A percentile compares a stretch with the other conserved stretches of the same genome.
phyloP scores from a whole-genome alignment of 805 yeast genomes.

The Yarrowia sp. region DNA sequence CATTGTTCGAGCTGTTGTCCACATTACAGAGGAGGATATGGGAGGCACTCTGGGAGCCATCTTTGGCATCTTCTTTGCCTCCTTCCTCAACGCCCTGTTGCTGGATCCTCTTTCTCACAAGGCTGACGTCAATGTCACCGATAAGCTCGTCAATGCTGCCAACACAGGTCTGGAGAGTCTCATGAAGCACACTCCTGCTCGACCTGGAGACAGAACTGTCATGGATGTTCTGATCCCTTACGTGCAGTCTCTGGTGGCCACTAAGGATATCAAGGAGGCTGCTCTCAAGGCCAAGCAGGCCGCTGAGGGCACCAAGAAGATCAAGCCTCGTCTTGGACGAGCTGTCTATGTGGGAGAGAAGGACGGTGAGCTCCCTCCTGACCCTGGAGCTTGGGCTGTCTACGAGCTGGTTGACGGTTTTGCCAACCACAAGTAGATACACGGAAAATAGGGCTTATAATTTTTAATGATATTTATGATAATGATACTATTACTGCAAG shows the following conservation, averaged over 20 bases:
- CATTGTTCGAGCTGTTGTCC: slow-evolving; percentile 49
- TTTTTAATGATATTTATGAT: background rate
- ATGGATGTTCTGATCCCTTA: slow-evolving; percentile 89
- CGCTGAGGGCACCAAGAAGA: slow-evolving; percentile 67
- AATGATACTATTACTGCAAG: too few relatives aligned
- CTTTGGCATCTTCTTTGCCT: slow-evolving; percentile 78
- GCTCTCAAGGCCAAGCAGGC: slow-evolving; percentile 66
- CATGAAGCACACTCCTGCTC: slow-evolving; percentile 82
- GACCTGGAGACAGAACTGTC: slow-evolving; percentile 83
- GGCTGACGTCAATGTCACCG: background rate
- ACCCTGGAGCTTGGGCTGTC: slow-evolving; percentile 53
- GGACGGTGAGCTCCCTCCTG: slow-evolving; percentile 23
- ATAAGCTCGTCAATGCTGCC: slow-evolving; percentile 34
- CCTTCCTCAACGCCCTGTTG: slow-evolving; percentile 51
- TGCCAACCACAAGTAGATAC: slow-evolving; percentile 20
- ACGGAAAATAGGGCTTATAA: background rate
- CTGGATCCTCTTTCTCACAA: slow-evolving; percentile 4
- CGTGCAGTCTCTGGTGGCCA: slow-evolving; percentile 53
- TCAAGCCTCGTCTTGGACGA: slow-evolving; percentile 86
- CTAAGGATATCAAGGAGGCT: slow-evolving; percentile 57
- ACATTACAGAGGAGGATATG: slow-evolving; percentile 83
- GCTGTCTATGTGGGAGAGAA: slow-evolving; percentile 76
- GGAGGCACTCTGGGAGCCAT: slow-evolving; percentile 97
- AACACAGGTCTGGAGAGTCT: slow-evolving; percentile 64
- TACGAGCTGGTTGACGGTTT: slow-evolving; percentile 54